Conservation (phyloP, 768 basidiomycete genomes). For the Lentinula sp. region DNA sequence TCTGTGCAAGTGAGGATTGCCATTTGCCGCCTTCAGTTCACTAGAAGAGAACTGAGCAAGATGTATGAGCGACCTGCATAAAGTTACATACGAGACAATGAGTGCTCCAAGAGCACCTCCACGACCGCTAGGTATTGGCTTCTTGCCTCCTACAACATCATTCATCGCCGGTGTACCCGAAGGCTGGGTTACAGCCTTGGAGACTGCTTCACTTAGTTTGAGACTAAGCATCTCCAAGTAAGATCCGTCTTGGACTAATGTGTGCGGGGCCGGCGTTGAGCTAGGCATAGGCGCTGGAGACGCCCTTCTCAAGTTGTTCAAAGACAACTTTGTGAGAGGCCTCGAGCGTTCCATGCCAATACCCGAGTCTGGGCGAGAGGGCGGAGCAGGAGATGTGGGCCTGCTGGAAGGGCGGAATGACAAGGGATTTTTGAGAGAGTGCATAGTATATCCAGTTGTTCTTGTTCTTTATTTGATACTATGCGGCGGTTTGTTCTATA, state of each 20-base stretch:
- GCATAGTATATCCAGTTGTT: slow-evolving; percentile 34
- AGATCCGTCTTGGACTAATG: slow-evolving; percentile 67
- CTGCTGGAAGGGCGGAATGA: slow-evolving; percentile 61
- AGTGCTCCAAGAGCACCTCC: slow-evolving; percentile 61
- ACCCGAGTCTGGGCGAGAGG: slow-evolving; percentile 32
- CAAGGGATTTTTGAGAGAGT: slow-evolving; percentile 61
- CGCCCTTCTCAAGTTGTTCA: slow-evolving; percentile 53
- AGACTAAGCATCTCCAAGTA: slow-evolving; percentile 73
- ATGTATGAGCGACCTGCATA: slow-evolving; percentile 6
- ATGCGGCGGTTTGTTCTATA: slow-evolving; percentile 7
- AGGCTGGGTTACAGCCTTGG: slow-evolving; percentile 67
- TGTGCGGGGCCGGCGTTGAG: slow-evolving; percentile 29
- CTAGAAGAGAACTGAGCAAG: slow-evolving; percentile 29
- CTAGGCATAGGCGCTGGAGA: slow-evolving; percentile 37
- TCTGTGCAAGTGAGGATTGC: slow-evolving; percentile 57
- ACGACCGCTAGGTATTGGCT: slow-evolving; percentile 69
- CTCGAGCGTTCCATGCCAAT: slow-evolving; percentile 39
- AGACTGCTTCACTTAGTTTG: slow-evolving; percentile 77
- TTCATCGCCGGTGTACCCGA: slow-evolving; percentile 40
- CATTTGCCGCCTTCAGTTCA: slow-evolving; percentile 60
- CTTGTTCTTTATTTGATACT: background rate
- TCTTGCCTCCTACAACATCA: slow-evolving; percentile 60
- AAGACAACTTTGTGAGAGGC: slow-evolving; percentile 51
- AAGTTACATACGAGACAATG: slow-evolving; percentile 58
- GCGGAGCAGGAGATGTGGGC: slow-evolving; percentile 47